Percentiles rank a stretch among this genome's conserved stretches.
phyloP scores from a whole-genome alignment of 2,329 filamentous ascomycete genomes.

The Aspergillus sp. region DNA sequence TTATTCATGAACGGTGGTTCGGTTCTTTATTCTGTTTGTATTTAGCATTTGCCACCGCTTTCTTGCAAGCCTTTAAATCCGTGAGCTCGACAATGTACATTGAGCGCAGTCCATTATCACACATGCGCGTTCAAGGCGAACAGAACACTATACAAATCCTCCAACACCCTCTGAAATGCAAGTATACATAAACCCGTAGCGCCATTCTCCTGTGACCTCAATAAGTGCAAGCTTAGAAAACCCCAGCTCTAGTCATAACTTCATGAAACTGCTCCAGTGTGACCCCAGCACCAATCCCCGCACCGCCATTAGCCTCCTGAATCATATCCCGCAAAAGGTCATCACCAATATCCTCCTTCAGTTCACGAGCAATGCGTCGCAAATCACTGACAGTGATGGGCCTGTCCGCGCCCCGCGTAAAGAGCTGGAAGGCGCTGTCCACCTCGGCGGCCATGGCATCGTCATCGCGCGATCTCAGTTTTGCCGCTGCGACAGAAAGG shows the following conservation, averaged over 20 bases:
- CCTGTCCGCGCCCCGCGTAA: constrained; percentile 56
- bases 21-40: too few relatives aligned
- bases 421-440: constrained; percentile 76
- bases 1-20: too few relatives aligned
- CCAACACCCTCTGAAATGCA: constrained; percentile 7
- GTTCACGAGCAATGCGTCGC: constrained; percentile 70
- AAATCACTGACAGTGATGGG: constrained; percentile 80
- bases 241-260: constrained; percentile 80
- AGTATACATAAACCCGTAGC: neutral
- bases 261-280: constrained; percentile 76
- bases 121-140: too few relatives aligned
- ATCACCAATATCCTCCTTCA: constrained; percentile 83
- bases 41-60: too few relatives aligned
- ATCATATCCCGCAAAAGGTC: constrained; percentile 90
- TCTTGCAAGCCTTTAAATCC: too few relatives aligned
- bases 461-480: constrained; percentile 61
- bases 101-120: too few relatives aligned
- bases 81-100: too few relatives aligned
- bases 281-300: constrained; percentile 68
- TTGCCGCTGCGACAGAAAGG: constrained; percentile 82
- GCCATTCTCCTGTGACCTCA: neutral
- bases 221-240: constrained; percentile 56
- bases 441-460: constrained; percentile 66
- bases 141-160: neutral
- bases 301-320: constrained; percentile 83